phyloP scores from a whole-genome alignment of 345 rosid species.

The thale cress (Arabidopsis thaliana) region DNA sequence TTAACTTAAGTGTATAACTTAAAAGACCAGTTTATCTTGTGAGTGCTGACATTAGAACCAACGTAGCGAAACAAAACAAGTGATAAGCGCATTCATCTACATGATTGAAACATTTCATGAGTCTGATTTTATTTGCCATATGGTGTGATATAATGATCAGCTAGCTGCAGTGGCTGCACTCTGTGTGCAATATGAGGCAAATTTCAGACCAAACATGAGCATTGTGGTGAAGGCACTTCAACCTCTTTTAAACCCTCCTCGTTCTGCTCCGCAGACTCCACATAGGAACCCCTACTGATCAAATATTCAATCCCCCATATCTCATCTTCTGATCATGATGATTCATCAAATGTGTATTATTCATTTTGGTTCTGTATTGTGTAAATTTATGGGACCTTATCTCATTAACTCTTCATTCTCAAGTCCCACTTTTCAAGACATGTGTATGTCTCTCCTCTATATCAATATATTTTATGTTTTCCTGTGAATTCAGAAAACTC shows the following conservation, averaged over 20 bases:
- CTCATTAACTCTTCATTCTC: slow-evolving; percentile 18
- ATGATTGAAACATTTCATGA: neutral
- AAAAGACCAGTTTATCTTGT: neutral
- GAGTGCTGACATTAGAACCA: slow-evolving; percentile 10
- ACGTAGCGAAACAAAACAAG: neutral
- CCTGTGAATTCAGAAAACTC: neutral
- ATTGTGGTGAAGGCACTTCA: slow-evolving; percentile 81
- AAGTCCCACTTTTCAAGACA: slow-evolving; percentile 13
- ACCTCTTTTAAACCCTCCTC: slow-evolving; percentile 56
- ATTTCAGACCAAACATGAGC: slow-evolving; percentile 83
- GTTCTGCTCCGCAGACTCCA: slow-evolving; percentile 46
- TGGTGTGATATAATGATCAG: slow-evolving; percentile 48
- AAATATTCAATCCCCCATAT: neutral
- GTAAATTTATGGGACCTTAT: slow-evolving; percentile 13
- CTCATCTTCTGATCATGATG: slow-evolving; percentile 7
- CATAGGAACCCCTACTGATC: slow-evolving; percentile 39
- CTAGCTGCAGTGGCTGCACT: slow-evolving; percentile 80
- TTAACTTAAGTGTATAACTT: neutral
- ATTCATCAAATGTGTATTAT: slow-evolving; percentile 24
- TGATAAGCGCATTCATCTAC: neutral
- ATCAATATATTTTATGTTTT: neutral
- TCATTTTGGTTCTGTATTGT: slow-evolving; percentile 4
- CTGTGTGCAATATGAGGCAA: slow-evolving; percentile 79
- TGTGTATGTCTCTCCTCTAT: slow-evolving; percentile 4
- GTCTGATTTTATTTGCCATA: slow-evolving; percentile 9